A percentile compares a stretch with the other conserved stretches of the same genome.
These are phyloP conservation scores for Phylloporus sp. DNA, from an alignment of 1,284 basidiomycete species.

Conservation along the genomic window DNA sequence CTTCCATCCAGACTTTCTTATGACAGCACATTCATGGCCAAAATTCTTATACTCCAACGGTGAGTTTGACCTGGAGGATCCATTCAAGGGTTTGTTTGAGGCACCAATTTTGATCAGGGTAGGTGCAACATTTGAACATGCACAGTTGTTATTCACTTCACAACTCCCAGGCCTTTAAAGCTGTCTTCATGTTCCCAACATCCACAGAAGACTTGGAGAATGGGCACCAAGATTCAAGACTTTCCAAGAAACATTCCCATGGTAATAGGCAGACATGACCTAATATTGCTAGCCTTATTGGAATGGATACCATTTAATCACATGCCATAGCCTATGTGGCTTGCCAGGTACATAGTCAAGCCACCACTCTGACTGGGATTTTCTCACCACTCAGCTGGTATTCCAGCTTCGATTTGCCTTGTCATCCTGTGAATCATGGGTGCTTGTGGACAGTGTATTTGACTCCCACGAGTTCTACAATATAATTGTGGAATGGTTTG, in stretches of 20 bases:
- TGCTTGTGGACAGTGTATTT: not conserved
- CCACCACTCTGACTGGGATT: not conserved
- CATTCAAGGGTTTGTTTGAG: not conserved
- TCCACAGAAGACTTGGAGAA: not conserved
- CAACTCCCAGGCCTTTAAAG: not conserved
- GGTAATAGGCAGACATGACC: not conserved
- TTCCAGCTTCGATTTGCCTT: not conserved
- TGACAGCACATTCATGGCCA: conserved; percentile 1
- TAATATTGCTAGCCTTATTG: not conserved
- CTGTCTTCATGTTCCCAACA: not conserved
- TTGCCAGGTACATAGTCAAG: not conserved
- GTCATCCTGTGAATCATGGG: conserved; percentile 3
- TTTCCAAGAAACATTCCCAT: not conserved
- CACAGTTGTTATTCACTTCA: too few relatives aligned
- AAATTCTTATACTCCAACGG: not conserved
- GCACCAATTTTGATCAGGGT: not conserved
- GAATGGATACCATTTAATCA: not conserved
- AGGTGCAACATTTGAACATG: not conserved
- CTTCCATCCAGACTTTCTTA: not conserved
- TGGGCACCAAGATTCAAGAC: not conserved
- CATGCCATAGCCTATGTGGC: conserved; percentile 5
- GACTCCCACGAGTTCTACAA: not conserved
- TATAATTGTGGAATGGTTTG: not conserved
- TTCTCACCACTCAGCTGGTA: too few relatives aligned
- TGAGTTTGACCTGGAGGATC: not conserved